A percentile compares a stretch with the other conserved stretches of the same genome.
Conservation (phyloP, 2,329 filamentous ascomycete genomes). For the Penicillium sp. region DNA sequence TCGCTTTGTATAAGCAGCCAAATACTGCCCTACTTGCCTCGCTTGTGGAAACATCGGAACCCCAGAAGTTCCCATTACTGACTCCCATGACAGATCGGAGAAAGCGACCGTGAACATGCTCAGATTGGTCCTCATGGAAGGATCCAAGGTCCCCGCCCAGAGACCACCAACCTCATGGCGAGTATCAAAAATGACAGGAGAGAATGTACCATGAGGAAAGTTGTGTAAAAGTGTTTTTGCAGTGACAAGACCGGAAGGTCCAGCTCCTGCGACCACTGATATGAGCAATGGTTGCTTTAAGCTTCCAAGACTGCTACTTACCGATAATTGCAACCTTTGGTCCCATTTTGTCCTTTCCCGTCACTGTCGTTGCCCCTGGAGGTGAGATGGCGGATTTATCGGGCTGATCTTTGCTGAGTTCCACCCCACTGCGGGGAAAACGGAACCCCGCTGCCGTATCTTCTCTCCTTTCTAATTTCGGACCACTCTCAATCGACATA, state of each 20-base stretch:
- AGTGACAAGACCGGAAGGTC: slow-evolving; percentile 67
- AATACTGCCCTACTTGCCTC: slow-evolving; percentile 74
- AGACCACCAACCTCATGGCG: slow-evolving; percentile 69
- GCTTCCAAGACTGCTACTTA: slow-evolving; percentile 21
- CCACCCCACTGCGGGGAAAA: slow-evolving; percentile 1
- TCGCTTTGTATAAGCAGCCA: slow-evolving; percentile 62
- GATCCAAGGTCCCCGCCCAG: slow-evolving; percentile 65
- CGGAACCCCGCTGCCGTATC: not conserved
- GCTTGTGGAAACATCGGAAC: slow-evolving; percentile 70
- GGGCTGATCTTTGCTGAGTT: not conserved
- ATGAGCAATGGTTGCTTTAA: slow-evolving; percentile 6
- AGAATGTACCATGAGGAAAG: slow-evolving; percentile 56
- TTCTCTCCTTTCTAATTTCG: not conserved
- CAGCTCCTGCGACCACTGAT: slow-evolving; percentile 55
- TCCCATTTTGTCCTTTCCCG: not conserved
- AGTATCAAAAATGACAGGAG: slow-evolving; percentile 70
- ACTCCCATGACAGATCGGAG: slow-evolving; percentile 68
- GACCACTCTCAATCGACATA: no score
- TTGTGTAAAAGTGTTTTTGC: slow-evolving; percentile 72
- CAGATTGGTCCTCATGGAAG: slow-evolving; percentile 63
- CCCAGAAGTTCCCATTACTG: slow-evolving; percentile 39
- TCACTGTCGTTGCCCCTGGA: not conserved
- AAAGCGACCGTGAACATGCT: slow-evolving; percentile 69
- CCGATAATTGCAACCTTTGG: slow-evolving; percentile 58
- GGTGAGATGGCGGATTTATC: not conserved